These are phyloP conservation scores for Ceratobasidium sp. DNA, from an alignment of 1,284 basidiomycete genomes.

Conservation along the genomic window DNA sequence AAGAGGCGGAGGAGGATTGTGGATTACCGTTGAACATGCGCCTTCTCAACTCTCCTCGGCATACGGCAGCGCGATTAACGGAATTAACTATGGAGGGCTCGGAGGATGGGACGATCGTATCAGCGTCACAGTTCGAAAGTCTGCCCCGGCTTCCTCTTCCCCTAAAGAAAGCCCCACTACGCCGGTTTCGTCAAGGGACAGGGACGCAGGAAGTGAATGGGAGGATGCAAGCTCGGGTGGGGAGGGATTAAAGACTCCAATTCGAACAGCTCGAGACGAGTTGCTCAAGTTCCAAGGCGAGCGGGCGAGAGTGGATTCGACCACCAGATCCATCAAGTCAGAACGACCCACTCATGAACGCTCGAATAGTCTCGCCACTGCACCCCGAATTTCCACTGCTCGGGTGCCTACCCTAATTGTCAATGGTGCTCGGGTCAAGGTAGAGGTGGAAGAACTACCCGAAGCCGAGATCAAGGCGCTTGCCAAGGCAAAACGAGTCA, in stretches of 20 bases:
- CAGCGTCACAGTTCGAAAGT: conserved; percentile 76
- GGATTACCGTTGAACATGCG: conserved; percentile 93
- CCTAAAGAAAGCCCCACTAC: conserved; percentile 72
- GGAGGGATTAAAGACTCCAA: not conserved
- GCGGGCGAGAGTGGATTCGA: not conserved
- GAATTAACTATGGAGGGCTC: conserved; percentile 55
- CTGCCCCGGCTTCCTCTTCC: conserved; percentile 47
- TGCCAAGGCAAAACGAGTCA: conserved; percentile 83
- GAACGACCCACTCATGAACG: not conserved
- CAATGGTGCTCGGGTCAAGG: conserved; percentile 84
- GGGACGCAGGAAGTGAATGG: not conserved
- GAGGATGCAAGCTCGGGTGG: conserved; percentile 1
- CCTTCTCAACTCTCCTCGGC: not conserved
- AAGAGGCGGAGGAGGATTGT: conserved; percentile 89
- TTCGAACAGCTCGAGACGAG: conserved; percentile 24
- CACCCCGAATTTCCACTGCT: not conserved
- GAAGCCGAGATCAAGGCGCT: conserved; percentile 88
- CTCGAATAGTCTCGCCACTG: not conserved
- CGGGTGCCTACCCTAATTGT: conserved; percentile 58
- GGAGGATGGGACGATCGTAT: conserved; percentile 75
- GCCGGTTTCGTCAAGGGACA: not conserved
- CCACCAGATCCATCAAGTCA: not conserved
- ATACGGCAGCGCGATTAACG: not conserved
- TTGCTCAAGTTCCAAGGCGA: not conserved
- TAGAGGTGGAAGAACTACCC: conserved; percentile 91